These are phyloP conservation scores for Jatropha podagrica DNA, from an alignment of 441 rosid species.

Conservation along the genomic window DNA sequence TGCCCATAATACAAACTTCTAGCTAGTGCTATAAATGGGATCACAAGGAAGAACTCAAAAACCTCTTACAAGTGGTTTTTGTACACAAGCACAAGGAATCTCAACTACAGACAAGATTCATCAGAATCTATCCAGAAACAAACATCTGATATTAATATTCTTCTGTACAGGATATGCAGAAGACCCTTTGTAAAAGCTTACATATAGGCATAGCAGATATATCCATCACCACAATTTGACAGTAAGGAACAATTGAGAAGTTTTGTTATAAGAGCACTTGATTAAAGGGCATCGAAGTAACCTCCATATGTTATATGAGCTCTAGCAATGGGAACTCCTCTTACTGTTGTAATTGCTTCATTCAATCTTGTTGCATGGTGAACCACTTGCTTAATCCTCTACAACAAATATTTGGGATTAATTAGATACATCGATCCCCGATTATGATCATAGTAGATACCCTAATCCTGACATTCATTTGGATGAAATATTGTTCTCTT, in stretches of 20 bases:
- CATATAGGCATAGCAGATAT: neutral
- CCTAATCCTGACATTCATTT: neutral
- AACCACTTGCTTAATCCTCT: conserved; percentile 75
- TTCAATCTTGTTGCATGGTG: conserved; percentile 62
- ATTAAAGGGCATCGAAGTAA: conserved; percentile 55
- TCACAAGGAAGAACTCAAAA: neutral
- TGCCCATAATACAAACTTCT: conserved; percentile 12
- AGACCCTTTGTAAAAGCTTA: conserved; percentile 5
- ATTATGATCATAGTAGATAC: neutral
- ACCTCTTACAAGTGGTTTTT: neutral
- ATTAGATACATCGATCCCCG: conserved; percentile 1
- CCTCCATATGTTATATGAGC: conserved; percentile 82
- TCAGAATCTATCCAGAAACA: conserved; percentile 18
- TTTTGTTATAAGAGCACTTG: conserved; percentile 9
- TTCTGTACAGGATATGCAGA: conserved; percentile 16
- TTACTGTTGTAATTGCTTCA: conserved; percentile 62
- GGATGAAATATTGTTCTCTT: too few species aligned
- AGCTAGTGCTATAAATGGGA: neutral
- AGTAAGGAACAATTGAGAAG: neutral
- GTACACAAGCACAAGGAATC: conserved; percentile 10
- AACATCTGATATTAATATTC: neutral
- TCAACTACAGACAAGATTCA: conserved; percentile 21
- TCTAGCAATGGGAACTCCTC: conserved; percentile 65
- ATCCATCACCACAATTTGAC: conserved; percentile 7
- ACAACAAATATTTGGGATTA: conserved; percentile 19